These are phyloP conservation scores for Penicillium psychrofluorescens DNA, from an alignment of 495 filamentous ascomycete species.

Conservation along the genomic window DNA sequence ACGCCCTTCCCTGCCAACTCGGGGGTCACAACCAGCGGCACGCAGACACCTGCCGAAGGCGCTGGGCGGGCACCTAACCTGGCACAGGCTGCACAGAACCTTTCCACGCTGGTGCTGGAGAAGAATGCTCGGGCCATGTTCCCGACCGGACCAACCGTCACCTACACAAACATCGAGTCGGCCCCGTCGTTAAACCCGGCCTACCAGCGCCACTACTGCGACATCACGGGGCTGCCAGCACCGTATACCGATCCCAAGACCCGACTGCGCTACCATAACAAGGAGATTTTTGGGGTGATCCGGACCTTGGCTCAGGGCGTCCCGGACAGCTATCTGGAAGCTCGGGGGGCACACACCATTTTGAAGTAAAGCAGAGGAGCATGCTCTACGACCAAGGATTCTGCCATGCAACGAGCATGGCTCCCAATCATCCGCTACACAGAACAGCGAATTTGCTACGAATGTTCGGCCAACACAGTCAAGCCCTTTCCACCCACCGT, in stretches of 20 bases:
- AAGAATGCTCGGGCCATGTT: constrained; percentile 48
- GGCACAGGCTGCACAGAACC: constrained; percentile 72
- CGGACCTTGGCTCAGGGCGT: constrained; percentile 67
- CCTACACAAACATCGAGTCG: constrained; percentile 91
- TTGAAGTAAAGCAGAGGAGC: constrained; percentile 55
- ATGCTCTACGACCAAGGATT: neutral
- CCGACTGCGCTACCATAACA: constrained; percentile 78
- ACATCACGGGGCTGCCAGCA: constrained; percentile 83
- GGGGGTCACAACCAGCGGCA: constrained; percentile 42
- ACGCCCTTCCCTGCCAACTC: constrained; percentile 58
- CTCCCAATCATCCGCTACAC: neutral
- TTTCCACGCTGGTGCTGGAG: constrained; percentile 79
- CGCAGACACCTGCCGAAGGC: constrained; percentile 52
- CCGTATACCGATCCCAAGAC: constrained; percentile 93
- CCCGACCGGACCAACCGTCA: constrained; percentile 59
- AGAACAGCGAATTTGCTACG: constrained; percentile 1
- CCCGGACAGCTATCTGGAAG: constrained; percentile 80
- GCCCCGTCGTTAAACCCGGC: constrained; percentile 74
- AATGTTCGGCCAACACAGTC: constrained; percentile 74
- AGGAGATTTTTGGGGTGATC: constrained; percentile 79
- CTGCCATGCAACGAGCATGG: no score
- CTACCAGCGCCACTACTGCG: constrained; percentile 79
- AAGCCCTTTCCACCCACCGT: constrained; percentile 79
- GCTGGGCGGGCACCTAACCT: constrained; percentile 57
- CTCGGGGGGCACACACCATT: constrained; percentile 84